phyloP scores from a whole-genome alignment of 2,329 filamentous ascomycete species.

The Pestalotiopsis sp. region DNA sequence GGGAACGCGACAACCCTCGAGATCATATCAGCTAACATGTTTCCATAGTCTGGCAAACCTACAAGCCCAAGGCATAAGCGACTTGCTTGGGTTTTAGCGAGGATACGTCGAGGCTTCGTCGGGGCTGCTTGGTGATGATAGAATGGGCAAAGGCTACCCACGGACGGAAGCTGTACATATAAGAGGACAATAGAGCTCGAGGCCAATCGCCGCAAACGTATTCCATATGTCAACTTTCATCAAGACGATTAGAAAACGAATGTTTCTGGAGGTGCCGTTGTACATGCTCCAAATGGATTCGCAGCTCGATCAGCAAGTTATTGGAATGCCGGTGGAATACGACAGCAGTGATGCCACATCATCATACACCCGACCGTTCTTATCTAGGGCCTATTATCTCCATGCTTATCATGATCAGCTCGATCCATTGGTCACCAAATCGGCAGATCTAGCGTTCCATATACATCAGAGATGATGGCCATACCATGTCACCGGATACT shows the following conservation, averaged over 20 bases:
- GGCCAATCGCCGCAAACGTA: conserved; percentile 7
- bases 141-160: conserved; percentile 11
- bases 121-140: conserved; percentile 15
- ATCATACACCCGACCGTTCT: background rate
- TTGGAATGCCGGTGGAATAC: background rate
- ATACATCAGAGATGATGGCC: too few relatives aligned
- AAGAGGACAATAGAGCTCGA: conserved; percentile 18
- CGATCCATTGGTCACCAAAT: too few relatives aligned
- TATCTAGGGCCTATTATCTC: background rate
- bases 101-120: conserved; percentile 1
- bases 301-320: background rate
- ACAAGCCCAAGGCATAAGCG: conserved; percentile 47
- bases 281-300: background rate
- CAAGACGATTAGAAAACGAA: background rate
- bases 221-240: conserved; percentile 9
- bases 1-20: background rate
- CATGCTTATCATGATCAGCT: background rate
- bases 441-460: too few relatives aligned
- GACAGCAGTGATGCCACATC: background rate
- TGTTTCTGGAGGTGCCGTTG: background rate
- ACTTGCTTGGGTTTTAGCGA: conserved; percentile 3
- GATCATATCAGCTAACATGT: conserved; percentile 21
- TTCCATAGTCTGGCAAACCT: conserved; percentile 52
- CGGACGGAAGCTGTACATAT: conserved; percentile 18
- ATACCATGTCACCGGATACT: too few relatives aligned